Base-by-base conservation (phyloP, 331 rosid species). In the Pyracantha coccinea region DNA sequence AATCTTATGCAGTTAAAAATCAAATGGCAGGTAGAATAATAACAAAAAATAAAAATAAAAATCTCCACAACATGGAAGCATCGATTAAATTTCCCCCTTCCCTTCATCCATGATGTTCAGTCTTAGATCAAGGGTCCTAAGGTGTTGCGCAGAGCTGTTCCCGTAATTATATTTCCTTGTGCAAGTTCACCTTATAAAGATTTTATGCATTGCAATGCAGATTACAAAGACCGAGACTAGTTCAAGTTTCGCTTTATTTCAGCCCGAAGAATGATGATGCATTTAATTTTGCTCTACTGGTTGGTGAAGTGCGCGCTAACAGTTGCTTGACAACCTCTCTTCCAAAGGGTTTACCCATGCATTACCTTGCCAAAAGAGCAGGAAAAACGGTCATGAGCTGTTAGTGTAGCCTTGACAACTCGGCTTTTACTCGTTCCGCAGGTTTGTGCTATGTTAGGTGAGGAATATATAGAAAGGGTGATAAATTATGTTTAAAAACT, bases 171-270 rank as follows among this genome's bases (percentile, higher is more conserved):
- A 38, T 38, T 38, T 38, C 45, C 13, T 10, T 38, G 45, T 38
- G 13, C 45, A 38, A 38, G 45, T 9, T 10, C 45, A 38, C 45
- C 45, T 38, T 38, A 10, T 38, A 38, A 38, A 38, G 45, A 38
- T 38, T 38, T 38, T 38, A 3, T 38, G 3, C 17, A 59, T 83
- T 66, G 79, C 38, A 41, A 72, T 89, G 96, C 93, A 94, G 99
- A 95, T 87, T 71, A 86, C 92, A 8, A 90, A 95, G 88, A 90
- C 97, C 0, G 91, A 95, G 87, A 74, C 90, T 29, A 87, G 95
- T 82, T 85, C 97, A 80, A 76, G 87, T 15, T 94, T 84, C 84
- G 74, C 86, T 4, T 74, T 90, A 75, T 89, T 89, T 82, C 88
- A 58, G 72, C 86, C 86, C 0, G 89, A 88, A 68, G 88, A 92